phyloP scores from a whole-genome alignment of 2,329 filamentous ascomycete genomes.

The Ceratocystis destructans region DNA sequence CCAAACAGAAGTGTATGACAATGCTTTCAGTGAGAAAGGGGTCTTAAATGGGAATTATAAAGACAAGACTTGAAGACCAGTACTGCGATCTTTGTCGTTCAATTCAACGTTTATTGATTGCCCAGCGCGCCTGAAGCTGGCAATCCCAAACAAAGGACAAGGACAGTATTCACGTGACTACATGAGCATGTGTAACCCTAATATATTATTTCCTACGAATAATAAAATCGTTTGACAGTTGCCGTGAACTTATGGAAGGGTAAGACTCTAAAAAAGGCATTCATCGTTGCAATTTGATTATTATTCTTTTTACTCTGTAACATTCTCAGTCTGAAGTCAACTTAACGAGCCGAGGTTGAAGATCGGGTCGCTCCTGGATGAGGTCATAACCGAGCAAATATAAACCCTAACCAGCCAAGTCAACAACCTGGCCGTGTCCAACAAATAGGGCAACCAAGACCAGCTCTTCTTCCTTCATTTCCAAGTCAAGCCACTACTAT shows the following conservation, averaged over 20 bases:
- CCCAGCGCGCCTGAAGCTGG: not conserved
- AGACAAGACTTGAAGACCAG: too few species aligned
- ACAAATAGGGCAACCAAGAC: not conserved
- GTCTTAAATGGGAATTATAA: not conserved
- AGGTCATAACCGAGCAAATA: not conserved
- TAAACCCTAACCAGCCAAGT: not conserved
- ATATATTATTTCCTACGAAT: not conserved
- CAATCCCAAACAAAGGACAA: not conserved
- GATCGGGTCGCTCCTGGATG: not conserved
- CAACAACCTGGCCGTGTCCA: slow-evolving; percentile 1
- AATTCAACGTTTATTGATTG: not conserved
- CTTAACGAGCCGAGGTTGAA: not conserved
- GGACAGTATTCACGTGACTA: not conserved
- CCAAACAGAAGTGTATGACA: not conserved
- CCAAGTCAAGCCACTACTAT: slow-evolving; percentile 4
- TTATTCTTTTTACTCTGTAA: too few species aligned
- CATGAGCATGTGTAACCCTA: not conserved
- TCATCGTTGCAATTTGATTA: too few species aligned
- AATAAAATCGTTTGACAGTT: not conserved
- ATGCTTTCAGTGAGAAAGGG: not conserved
- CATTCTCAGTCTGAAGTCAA: not conserved
- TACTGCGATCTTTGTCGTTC: too few species aligned
- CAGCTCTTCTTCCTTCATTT: not conserved
- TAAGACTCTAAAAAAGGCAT: not conserved
- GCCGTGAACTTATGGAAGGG: not conserved